Evolutionary conservation across 805 yeast species (phyloP).

Genomic region (Saccharomycopsis schoenii): DNA sequence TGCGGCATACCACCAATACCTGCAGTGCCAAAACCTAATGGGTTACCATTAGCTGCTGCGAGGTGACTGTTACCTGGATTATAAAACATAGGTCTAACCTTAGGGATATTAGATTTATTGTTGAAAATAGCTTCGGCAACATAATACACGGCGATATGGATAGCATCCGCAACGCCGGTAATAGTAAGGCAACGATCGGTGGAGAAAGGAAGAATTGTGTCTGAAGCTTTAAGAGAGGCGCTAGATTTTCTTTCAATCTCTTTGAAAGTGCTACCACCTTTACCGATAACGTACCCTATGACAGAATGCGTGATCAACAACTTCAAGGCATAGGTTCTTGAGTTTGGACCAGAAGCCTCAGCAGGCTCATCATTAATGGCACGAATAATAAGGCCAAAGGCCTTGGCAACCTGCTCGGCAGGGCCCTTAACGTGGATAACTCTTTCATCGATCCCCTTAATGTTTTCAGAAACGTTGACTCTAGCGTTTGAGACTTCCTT

Average conservation of each 20-base stretch:
- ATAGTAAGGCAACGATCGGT: conserved; percentile 67
- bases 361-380: conserved; percentile 58
- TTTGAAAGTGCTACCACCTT: conserved; percentile 59
- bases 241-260: conserved; percentile 80
- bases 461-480: conserved; percentile 63
- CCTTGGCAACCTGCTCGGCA: conserved; percentile 70
- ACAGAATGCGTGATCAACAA: conserved; percentile 67
- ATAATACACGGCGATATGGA: conserved; percentile 74
- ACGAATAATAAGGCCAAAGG: conserved; percentile 65
- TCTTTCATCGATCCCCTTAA: conserved; percentile 63
- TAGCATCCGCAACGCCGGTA: conserved; percentile 76
- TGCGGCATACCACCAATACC: not conserved
- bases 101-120: conserved; percentile 42
- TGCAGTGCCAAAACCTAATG: not conserved
- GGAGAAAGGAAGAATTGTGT: conserved; percentile 59
- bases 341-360: conserved; percentile 44
- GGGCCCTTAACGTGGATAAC: conserved; percentile 66
- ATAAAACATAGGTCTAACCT: conserved; percentile 46
- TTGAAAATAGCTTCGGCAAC: conserved; percentile 59
- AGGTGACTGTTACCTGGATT: conserved; percentile 35
- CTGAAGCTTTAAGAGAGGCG: conserved; percentile 66
- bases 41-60: conserved; percentile 1
- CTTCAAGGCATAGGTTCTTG: conserved; percentile 46
- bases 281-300: conserved; percentile 77
- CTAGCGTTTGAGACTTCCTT: conserved; percentile 55